Evolutionary conservation across 1,139 yeast genomes (phyloP).

Genomic region (Candida sanyaensis): DNA sequence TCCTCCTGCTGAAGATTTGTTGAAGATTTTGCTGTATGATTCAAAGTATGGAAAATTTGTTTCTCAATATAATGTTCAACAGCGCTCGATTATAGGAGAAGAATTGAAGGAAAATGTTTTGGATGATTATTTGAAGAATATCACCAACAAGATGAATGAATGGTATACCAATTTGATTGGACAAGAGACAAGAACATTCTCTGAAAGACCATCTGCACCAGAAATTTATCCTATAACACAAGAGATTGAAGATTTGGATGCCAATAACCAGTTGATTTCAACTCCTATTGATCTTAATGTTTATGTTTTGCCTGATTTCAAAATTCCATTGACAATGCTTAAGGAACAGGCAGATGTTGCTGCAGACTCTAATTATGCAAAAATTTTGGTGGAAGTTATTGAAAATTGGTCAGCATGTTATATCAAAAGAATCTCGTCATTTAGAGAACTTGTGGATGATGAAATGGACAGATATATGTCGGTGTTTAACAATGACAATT

Average conservation of each 20-base stretch:
- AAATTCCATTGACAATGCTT: constrained; percentile 67
- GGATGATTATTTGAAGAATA: constrained; percentile 72
- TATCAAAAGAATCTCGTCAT: constrained; percentile 59
- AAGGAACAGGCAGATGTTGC: constrained; percentile 94
- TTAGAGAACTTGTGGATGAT: constrained; percentile 56
- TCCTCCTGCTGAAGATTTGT: constrained; percentile 69
- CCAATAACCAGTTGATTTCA: constrained; percentile 57
- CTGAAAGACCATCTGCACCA: constrained; percentile 68
- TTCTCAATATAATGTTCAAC: constrained; percentile 39
- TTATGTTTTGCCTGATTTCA: constrained; percentile 58
- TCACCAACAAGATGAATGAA: constrained; percentile 72
- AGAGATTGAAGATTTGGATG: constrained; percentile 43
- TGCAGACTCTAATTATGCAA: constrained; percentile 82
- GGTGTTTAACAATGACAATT: constrained; percentile 42
- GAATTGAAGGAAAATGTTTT: constrained; percentile 61
- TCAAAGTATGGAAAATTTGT: constrained; percentile 56
- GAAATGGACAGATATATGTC: constrained; percentile 56
- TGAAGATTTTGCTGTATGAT: constrained; percentile 73
- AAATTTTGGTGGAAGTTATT: constrained; percentile 80
- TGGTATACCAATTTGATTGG: constrained; percentile 73
- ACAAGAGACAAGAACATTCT: constrained; percentile 65
- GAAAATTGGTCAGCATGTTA: constrained; percentile 70
- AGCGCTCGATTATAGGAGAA: constrained; percentile 65
- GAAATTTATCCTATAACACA: constrained; percentile 51
- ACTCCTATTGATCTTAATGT: constrained; percentile 70